Percentiles rank a stretch among this genome's conserved stretches.
phyloP scores from a whole-genome alignment of 2,329 filamentous ascomycete species.

The Chaetomium strumarium region DNA sequence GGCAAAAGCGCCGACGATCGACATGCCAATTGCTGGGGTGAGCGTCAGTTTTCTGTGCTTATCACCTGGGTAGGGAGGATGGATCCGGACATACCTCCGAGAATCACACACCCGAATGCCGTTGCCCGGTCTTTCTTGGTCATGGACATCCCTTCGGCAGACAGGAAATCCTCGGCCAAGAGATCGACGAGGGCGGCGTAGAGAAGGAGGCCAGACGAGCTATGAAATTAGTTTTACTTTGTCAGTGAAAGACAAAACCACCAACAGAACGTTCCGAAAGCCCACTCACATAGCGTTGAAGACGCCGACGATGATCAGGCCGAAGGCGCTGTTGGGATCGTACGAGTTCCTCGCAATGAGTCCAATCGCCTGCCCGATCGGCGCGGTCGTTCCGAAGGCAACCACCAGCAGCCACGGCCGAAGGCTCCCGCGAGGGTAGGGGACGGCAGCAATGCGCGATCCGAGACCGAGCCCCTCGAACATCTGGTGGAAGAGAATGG shows the following conservation, averaged over 20 bases:
- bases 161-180: conserved; percentile 60
- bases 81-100: conserved; percentile 38
- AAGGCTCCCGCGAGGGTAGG: conserved; percentile 49
- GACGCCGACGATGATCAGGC: conserved; percentile 56
- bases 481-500: conserved; percentile 67
- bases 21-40: conserved; percentile 38
- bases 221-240: conserved; percentile 25
- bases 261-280: background rate
- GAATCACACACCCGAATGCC: conserved; percentile 47
- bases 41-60: background rate
- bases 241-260: background rate
- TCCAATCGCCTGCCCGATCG: conserved; percentile 60
- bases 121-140: conserved; percentile 46
- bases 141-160: conserved; percentile 48
- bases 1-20: conserved; percentile 42
- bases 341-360: conserved; percentile 51
- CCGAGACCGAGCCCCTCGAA: conserved; percentile 65
- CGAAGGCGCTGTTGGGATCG: conserved; percentile 57
- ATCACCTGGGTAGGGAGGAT: background rate
- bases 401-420: conserved; percentile 57
- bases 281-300: conserved; percentile 57
- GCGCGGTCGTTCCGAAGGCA: conserved; percentile 58
- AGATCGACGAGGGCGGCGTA: conserved; percentile 60
- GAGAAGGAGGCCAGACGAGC: conserved; percentile 54
- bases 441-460: conserved; percentile 62